phyloP scores from a whole-genome alignment of 2,329 filamentous ascomycete genomes.

The Phaeosphaeria sp. region DNA sequence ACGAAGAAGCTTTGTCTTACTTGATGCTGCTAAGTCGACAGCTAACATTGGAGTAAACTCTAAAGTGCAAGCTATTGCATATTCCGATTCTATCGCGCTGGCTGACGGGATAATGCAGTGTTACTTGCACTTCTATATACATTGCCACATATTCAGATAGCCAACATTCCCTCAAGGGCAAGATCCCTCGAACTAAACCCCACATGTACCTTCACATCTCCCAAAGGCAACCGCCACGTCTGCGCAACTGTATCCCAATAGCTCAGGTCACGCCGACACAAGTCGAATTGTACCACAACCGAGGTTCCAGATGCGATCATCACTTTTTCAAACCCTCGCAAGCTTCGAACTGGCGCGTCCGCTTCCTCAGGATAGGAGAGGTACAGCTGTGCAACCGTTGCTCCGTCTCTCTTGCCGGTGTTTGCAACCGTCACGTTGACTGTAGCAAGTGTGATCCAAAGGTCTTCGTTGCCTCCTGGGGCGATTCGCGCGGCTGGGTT shows the following conservation, averaged over 20 bases:
- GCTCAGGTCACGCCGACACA: conserved; percentile 58
- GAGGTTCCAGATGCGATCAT: conserved; percentile 51
- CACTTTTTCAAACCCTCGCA: conserved; percentile 58
- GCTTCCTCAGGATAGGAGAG: conserved; percentile 52
- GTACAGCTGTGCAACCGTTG: conserved; percentile 64
- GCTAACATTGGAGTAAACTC: no score
- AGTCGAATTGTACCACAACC: conserved; percentile 51
- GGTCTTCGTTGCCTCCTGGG: conserved; percentile 60
- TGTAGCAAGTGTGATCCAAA: conserved; percentile 60
- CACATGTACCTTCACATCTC: no score
- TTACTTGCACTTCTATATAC: no score
- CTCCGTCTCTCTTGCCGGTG: conserved; percentile 56
- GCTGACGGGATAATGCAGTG: no score
- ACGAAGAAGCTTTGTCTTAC: no score
- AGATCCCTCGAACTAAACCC: no score
- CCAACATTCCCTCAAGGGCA: no score
- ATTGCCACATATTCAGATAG: no score
- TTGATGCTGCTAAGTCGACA: no score
- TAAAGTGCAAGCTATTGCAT: no score
- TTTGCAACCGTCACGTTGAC: conserved; percentile 59
- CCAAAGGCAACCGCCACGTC: conserved; percentile 53
- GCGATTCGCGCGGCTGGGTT: conserved; percentile 20
- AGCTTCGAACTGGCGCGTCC: conserved; percentile 46
- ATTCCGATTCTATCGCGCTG: no score
- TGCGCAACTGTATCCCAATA: conserved; percentile 56